Conservation (phyloP, 768 basidiomycete genomes). For the Boletus bicolor region DNA sequence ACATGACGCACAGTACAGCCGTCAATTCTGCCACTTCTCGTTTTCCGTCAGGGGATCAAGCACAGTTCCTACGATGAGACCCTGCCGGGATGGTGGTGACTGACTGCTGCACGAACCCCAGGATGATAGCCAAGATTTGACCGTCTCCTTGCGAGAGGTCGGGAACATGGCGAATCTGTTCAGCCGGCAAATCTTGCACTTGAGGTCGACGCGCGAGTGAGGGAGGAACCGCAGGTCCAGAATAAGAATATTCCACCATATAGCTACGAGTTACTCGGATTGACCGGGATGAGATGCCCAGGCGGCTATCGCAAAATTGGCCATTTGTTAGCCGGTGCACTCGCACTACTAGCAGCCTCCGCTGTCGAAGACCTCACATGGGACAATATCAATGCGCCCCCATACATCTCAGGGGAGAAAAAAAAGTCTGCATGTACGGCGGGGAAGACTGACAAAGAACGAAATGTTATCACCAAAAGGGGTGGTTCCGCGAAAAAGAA, state of each 20-base stretch:
- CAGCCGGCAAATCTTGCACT: background rate
- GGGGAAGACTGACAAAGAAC: no score
- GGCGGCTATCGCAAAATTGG: background rate
- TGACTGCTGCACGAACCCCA: background rate
- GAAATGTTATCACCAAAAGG: no score
- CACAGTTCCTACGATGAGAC: constrained; percentile 37
- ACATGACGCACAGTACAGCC: constrained; percentile 21
- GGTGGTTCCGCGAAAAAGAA: no score
- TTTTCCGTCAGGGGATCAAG: constrained; percentile 28
- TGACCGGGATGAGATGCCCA: background rate
- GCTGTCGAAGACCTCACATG: no score
- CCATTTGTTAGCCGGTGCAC: constrained; percentile 1
- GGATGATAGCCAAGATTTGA: background rate
- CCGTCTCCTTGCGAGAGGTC: background rate
- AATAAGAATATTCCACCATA: background rate
- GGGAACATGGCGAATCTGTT: background rate
- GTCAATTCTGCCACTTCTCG: constrained; percentile 31
- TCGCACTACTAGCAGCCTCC: background rate
- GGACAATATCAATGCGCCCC: no score
- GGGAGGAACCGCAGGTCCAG: background rate
- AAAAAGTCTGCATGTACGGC: no score
- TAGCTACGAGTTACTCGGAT: background rate
- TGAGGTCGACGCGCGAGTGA: background rate
- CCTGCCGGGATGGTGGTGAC: constrained; percentile 6
- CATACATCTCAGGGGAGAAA: no score